Evolutionary conservation across 768 basidiomycete species (phyloP).

Genomic region (Suillus bovinus): DNA sequence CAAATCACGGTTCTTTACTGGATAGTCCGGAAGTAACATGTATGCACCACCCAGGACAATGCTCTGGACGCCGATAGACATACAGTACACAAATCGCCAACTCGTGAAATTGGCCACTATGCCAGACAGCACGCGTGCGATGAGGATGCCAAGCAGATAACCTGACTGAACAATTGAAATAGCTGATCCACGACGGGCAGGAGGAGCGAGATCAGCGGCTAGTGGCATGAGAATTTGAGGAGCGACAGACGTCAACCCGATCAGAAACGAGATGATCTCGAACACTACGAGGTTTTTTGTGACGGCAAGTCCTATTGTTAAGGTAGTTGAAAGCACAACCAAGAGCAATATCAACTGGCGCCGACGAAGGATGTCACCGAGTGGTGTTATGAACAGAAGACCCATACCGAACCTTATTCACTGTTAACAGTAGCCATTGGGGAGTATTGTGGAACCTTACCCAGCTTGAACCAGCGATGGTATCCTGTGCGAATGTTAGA

Average conservation of each 20-base stretch:
- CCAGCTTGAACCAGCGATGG: slow-evolving; percentile 70
- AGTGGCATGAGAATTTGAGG: slow-evolving; percentile 43
- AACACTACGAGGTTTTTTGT: slow-evolving; percentile 34
- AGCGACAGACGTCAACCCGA: slow-evolving; percentile 41
- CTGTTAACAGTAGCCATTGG: background rate
- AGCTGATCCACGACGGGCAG: slow-evolving; percentile 20
- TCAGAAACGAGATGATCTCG: slow-evolving; percentile 36
- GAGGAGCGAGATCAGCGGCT: slow-evolving; percentile 44
- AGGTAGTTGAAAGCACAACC: slow-evolving; percentile 30
- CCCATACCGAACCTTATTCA: slow-evolving; percentile 24
- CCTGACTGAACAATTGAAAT: slow-evolving; percentile 36
- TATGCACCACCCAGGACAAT: slow-evolving; percentile 32
- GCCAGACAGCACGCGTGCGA: slow-evolving; percentile 36
- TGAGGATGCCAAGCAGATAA: slow-evolving; percentile 29
- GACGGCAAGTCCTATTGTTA: slow-evolving; percentile 43
- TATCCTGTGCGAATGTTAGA: slow-evolving; percentile 40
- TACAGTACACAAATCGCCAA: slow-evolving; percentile 44
- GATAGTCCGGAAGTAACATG: slow-evolving; percentile 41
- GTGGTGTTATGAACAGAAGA: slow-evolving; percentile 44
- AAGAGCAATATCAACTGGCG: slow-evolving; percentile 41
- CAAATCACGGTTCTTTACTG: slow-evolving; percentile 38
- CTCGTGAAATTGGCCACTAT: slow-evolving; percentile 41
- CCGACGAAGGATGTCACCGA: slow-evolving; percentile 47
- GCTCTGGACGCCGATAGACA: slow-evolving; percentile 38
- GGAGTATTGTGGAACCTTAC: slow-evolving; percentile 33